Evolutionary conservation across 2,329 filamentous ascomycete species (phyloP), one percentile per base, ranked within the genome.

Genomic region (Colletotrichum lini): DNA sequence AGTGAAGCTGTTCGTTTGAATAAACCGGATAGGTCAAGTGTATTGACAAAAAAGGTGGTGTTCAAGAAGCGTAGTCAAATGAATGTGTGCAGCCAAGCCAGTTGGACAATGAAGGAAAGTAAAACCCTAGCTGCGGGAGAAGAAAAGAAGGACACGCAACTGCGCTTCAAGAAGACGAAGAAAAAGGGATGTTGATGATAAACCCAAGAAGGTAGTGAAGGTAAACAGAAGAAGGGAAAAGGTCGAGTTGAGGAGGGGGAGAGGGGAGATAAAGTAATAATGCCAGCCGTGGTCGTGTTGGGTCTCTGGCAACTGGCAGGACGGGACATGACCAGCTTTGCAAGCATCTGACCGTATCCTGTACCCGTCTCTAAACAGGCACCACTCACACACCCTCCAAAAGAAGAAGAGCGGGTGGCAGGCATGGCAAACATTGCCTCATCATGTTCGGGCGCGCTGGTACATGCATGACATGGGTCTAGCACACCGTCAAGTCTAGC

Each of bases 31-130:
- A 73, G 70, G 72, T 67, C 71, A 70, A 73, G 62, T 70, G 67
- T 71, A 60, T 72, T 69, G 69, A 70, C 65, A 69, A 72, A 70
- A 65, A 66, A 66, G 71, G 69, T 65, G 56, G 66, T 84, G 82
- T 81, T 75, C 68, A 77, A 82, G 81, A 86, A 84, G 82, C 76
- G 82, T 84, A 80, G 73, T 80, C 73, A 85, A 88, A 89, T 81
- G 84, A 87, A 81, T 80, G 86, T 85, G 83, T 85, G 84, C 84
- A 87, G 85, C 87, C 86, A 88, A 88, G 83, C 85, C 85, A 87
- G 86, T 87, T 87, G 85, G 85, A 77, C 79, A 77, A 79, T 82
- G 77, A 83, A 83, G 79, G 79, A 82, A 80, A 77, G 78, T 79
- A 82, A 79, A 79, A 79, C 77, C 78, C 77, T 77, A 83, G 82